Evolutionary conservation across 495 filamentous ascomycete species (phyloP), one percentile per base, ranked within the genome.

Genomic region (Hypoxylon cercidicola): DNA sequence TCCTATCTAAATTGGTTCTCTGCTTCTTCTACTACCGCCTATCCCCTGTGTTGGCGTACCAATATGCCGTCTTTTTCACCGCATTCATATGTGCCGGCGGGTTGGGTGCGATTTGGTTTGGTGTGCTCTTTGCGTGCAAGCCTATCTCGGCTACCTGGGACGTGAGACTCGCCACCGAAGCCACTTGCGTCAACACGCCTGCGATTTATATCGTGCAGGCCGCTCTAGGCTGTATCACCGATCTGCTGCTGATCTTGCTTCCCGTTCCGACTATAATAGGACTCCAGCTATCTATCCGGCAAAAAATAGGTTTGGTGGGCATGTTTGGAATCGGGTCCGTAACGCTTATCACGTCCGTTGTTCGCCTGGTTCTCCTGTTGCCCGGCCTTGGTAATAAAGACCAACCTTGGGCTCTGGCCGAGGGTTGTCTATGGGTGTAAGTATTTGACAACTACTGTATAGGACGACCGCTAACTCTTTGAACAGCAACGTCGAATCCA

Each of bases 41-140:
- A 11, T 40, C 48, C 19, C 55, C 62, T 1, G 53, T 59, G 25
- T 2, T 7, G 28, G 39, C 23, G 41, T 66, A 51, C 30, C 48
- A 55, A 12, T 37, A 48, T 16, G 10, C 49, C 8, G 56, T 66
- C 19, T 58, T 20, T n/a, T 2, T 20, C 23, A 49, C 53, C 5
- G 53, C 48, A 20, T 64, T 64, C 35, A 37, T 64, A 32, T 54
- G 55, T 37, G 61, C 55, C 6, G 53, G 61, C 2, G 49, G 52
- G 10, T 58, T 55, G 7, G 45, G 48, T 7, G 61, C 41, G 21
- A 64, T 64, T 19, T 49, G 48, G 61, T 64, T 64, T 10, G 72
- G 75, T 0, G 60, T 78, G 30, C 73, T 81, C 6, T 78, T 80
- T 44, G 72, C 74, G 19, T 80, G 78, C 62, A 50, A 55, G 16